These are phyloP conservation scores for Diaporthe humulicola DNA, from an alignment of 2,329 filamentous ascomycete species.

Conservation along the genomic window DNA sequence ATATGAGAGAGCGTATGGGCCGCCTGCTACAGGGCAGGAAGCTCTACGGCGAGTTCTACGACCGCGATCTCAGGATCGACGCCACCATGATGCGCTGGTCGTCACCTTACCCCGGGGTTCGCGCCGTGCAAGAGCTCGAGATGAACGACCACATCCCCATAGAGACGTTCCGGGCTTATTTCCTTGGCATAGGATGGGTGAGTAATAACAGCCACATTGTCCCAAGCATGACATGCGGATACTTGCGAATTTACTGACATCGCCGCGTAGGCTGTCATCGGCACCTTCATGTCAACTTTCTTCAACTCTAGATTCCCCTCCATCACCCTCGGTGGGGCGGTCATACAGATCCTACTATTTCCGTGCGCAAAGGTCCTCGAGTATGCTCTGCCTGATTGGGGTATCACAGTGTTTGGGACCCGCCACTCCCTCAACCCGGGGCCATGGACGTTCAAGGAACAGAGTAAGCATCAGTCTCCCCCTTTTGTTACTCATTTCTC, in stretches of 20 bases:
- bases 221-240: no score
- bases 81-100: conserved; percentile 56
- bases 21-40: conserved; percentile 54
- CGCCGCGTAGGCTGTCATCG: conserved; percentile 47
- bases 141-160: conserved; percentile 53
- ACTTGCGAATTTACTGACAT: not conserved
- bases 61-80: conserved; percentile 56
- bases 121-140: conserved; percentile 54
- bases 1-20: conserved; percentile 57
- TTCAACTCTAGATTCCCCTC: conserved; percentile 57
- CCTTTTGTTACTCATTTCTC: not conserved
- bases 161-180: conserved; percentile 58
- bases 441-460: conserved; percentile 58
- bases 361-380: conserved; percentile 61
- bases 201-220: not conserved
- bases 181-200: conserved; percentile 55
- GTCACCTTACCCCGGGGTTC: conserved; percentile 58
- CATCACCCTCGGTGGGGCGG: conserved; percentile 52
- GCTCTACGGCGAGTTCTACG: conserved; percentile 56
- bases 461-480: conserved; percentile 42
- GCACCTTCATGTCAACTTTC: conserved; percentile 56
- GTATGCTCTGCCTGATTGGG: conserved; percentile 58
- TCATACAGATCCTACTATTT: conserved; percentile 61
- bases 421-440: conserved; percentile 56
- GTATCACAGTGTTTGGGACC: conserved; percentile 56